These are phyloP conservation scores for Schizophyllum amplum DNA, from an alignment of 1,284 basidiomycete genomes.

Conservation along the genomic window DNA sequence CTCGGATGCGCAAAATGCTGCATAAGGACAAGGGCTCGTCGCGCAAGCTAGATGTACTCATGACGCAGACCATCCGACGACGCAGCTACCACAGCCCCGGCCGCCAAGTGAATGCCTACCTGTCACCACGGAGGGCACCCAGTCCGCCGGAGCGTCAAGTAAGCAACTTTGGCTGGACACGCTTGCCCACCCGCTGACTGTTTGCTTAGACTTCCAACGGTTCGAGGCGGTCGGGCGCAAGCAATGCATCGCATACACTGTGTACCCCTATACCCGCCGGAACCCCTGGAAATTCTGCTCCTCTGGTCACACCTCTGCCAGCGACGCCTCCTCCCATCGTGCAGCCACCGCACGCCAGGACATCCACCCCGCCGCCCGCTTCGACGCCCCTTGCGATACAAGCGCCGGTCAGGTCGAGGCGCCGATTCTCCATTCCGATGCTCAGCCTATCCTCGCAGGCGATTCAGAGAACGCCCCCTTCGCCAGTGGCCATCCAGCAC, in stretches of 20 bases:
- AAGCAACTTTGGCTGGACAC: background rate
- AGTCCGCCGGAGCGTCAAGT: background rate
- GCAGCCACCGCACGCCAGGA: background rate
- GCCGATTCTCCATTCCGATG: background rate
- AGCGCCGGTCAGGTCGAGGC: background rate
- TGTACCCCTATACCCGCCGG: too few species aligned
- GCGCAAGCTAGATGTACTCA: background rate
- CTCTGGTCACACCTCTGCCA: background rate
- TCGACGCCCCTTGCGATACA: background rate
- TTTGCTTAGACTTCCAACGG: too few species aligned
- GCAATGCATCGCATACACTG: too few species aligned
- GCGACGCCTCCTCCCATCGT: background rate
- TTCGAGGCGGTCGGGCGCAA: too few species aligned
- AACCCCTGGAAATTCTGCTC: background rate
- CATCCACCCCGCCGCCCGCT: background rate
- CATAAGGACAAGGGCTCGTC: background rate
- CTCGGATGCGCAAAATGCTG: background rate
- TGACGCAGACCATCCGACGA: background rate
- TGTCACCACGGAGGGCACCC: background rate
- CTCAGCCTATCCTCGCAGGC: background rate
- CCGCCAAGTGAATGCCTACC: background rate
- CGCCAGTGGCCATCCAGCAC: background rate
- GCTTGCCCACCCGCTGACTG: too few species aligned
- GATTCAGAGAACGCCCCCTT: background rate
- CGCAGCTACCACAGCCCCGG: background rate